A percentile compares a stretch with the other conserved stretches of the same genome.
Conservation (phyloP, 352 stramenopile genomes). For the Phytopythium helicoides region DNA sequence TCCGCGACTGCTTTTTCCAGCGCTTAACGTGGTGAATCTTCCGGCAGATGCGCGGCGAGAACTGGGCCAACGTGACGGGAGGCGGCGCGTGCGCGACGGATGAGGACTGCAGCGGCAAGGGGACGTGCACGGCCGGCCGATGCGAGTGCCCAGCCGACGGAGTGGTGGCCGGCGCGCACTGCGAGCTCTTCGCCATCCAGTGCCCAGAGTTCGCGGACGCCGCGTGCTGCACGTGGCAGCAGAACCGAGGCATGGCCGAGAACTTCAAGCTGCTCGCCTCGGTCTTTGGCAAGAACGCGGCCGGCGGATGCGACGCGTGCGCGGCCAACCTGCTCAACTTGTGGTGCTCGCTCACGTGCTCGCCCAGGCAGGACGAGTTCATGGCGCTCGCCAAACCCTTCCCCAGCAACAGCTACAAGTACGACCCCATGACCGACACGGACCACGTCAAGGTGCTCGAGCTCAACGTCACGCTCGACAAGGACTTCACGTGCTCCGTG, state of each 20-base stretch:
- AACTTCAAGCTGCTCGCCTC: constrained; percentile 80
- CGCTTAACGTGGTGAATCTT: neutral
- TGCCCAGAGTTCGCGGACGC: constrained; percentile 80
- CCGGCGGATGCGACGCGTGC: constrained; percentile 75
- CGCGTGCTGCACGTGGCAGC: constrained; percentile 88
- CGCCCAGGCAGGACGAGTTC: constrained; percentile 68
- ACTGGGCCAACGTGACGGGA: constrained; percentile 58
- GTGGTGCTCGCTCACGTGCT: constrained; percentile 87
- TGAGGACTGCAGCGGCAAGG: constrained; percentile 59
- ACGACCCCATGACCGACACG: constrained; percentile 71
- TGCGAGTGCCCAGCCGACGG: constrained; percentile 66
- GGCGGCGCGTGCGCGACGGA: constrained; percentile 50
- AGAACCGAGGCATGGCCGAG: constrained; percentile 86
- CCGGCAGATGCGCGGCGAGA: constrained; percentile 21
- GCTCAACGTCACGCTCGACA: constrained; percentile 71
- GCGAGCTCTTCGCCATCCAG: constrained; percentile 70
- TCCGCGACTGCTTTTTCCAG: neutral
- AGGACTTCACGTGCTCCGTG: constrained; percentile 65
- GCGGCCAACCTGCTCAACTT: constrained; percentile 84
- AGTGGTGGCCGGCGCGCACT: constrained; percentile 70
- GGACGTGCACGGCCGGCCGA: constrained; percentile 31
- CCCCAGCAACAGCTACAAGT: constrained; percentile 66
- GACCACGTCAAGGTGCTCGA: constrained; percentile 81
- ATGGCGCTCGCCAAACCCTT: constrained; percentile 65
- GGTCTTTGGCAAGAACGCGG: constrained; percentile 67